Evolutionary conservation across 169 alveolate genomes (phyloP), one percentile per base, ranked within the genome.

Genomic region (Cryptosporidium baileyi): DNA sequence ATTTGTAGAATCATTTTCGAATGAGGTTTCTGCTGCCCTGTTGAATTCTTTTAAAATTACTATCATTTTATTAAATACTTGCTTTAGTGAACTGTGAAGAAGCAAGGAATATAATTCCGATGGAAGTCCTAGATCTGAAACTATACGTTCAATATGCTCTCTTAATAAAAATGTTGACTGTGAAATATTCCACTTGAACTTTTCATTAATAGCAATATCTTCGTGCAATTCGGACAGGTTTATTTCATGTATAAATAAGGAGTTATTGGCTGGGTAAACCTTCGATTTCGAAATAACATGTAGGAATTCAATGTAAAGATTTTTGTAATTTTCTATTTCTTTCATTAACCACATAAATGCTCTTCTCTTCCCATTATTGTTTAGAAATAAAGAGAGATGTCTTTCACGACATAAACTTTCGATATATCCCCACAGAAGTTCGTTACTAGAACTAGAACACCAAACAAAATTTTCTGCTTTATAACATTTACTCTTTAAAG

Each of bases 171-270:
- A 19, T 36, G 85, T 51, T n/a, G 85, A 43, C 32, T 52, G 45
- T 4, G 74, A 74, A 34, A 74, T 74, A 17, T 74, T 74, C 85
- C 85, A 74, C 30, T 74, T 57, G 28, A 74, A 74, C 67, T 19
- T 74, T 13, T 74, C 85, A 1, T 26, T 74, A 3, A 74, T 36
- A n/a, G 54, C 57, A 22, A 74, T n/a, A 74, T 74, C 85, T 7
- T 38, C 85, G 36, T 54, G 36, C n/a, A 67, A 38, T 24, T 74
- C 85, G 41, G n/a, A 52, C 54, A 74, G 41, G 38, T 32, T 6
- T 6, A 74, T 57, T 26, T 74, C 85, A 17, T 41, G n/a, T 1
- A 74, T 74, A 24, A 74, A 19, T 17, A 52, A 22, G 4, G 74
- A 43, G 74, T 74, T 54, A 43, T 59, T 74, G 19, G 19, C 85